Evolutionary conservation across 306 rosid species (phyloP).

Genomic region (Vigna trinervia): DNA sequence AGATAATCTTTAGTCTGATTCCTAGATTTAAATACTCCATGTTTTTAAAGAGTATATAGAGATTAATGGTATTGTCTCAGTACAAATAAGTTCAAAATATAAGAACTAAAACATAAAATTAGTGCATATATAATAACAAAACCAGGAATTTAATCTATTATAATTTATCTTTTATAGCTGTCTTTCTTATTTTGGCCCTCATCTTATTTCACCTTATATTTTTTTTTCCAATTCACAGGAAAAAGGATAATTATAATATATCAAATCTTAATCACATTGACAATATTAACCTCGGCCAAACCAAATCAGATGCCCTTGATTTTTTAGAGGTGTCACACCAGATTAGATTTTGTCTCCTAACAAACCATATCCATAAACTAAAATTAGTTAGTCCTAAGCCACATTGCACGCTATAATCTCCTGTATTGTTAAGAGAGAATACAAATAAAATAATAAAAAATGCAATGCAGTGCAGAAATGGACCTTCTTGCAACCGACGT

Average conservation of each 20-base stretch:
- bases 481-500: slow-evolving; percentile 93
- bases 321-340: not conserved
- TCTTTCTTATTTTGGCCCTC: not conserved
- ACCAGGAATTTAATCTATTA: not conserved
- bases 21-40: no score
- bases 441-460: not conserved
- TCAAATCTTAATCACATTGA: not conserved
- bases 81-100: no score
- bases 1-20: no score
- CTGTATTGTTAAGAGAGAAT: not conserved
- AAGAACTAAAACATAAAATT: no score
- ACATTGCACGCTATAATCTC: not conserved
- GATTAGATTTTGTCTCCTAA: not conserved
- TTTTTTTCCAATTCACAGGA: not conserved
- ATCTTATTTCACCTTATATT: not conserved
- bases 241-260: not conserved
- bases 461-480: not conserved
- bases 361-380: not conserved
- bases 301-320: not conserved
- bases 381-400: not conserved
- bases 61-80: no score
- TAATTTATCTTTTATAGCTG: not conserved
- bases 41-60: no score
- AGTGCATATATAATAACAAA: not conserved
- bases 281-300: not conserved